Conservation (phyloP, 306 rosid species). For the Cicer yamashitae region DNA sequence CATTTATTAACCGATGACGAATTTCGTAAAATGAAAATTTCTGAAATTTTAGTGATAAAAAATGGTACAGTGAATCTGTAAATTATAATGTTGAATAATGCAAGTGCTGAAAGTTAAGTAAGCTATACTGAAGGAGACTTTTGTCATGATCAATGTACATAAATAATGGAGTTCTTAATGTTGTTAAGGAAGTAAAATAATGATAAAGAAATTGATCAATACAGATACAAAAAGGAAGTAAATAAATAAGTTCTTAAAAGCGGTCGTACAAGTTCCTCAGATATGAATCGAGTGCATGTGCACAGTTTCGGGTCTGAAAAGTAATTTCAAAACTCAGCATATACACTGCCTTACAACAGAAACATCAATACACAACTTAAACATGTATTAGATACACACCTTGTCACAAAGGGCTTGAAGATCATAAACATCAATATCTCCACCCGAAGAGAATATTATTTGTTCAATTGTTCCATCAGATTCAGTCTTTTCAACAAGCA, state of each 20-base stretch:
- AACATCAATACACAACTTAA: conserved; percentile 39
- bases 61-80: background rate
- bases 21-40: conserved; percentile 5
- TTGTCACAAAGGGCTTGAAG: conserved; percentile 91
- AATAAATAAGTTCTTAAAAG: conserved; percentile 12
- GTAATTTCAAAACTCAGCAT: conserved; percentile 35
- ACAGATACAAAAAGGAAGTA: background rate
- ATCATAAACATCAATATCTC: conserved; percentile 87
- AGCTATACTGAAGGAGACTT: conserved; percentile 25
- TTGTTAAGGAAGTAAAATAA: conserved; percentile 18
- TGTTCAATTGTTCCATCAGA: conserved; percentile 84
- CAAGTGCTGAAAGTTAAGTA: conserved; percentile 3
- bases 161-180: conserved; percentile 8
- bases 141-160: conserved; percentile 11
- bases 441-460: conserved; percentile 89
- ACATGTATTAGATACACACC: conserved; percentile 52
- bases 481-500: conserved; percentile 80
- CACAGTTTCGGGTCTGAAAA: conserved; percentile 18
- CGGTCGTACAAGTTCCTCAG: background rate
- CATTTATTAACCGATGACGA: conserved; percentile 18
- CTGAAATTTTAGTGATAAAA: conserved; percentile 5
- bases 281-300: conserved; percentile 23
- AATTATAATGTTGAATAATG: background rate
- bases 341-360: conserved; percentile 7
- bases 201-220: conserved; percentile 21